Conservation (phyloP, 148 eudicot genomes). For the Silene latifolia region DNA sequence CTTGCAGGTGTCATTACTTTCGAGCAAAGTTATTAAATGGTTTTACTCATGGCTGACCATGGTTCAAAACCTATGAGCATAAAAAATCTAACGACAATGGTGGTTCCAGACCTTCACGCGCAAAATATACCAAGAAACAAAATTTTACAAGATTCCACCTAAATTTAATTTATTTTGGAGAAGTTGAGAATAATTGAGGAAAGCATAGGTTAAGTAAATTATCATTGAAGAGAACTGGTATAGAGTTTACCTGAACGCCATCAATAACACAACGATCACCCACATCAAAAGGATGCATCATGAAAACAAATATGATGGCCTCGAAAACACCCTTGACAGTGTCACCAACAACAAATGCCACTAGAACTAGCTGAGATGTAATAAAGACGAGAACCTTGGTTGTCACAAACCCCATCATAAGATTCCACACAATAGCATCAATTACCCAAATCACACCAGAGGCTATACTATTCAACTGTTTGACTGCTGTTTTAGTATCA, state of each 20-base stretch:
- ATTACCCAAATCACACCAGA: conserved; percentile 39
- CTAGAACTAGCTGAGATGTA: conserved; percentile 62
- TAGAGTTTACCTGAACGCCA: conserved; percentile 59
- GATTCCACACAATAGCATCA: conserved; percentile 52
- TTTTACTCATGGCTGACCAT: too few relatives aligned
- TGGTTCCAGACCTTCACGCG: too few relatives aligned
- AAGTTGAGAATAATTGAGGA: neutral
- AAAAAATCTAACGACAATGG: too few relatives aligned
- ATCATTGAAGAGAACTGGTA: neutral
- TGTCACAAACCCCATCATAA: conserved; percentile 67
- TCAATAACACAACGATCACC: conserved; percentile 87
- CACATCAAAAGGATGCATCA: conserved; percentile 82
- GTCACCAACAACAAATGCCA: conserved; percentile 63
- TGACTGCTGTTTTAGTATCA: conserved; percentile 84
- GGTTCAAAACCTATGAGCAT: too few relatives aligned
- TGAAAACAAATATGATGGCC: conserved; percentile 62
- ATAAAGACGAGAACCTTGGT: conserved; percentile 61
- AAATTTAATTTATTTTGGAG: neutral
- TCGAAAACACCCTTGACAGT: conserved; percentile 61
- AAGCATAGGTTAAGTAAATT: neutral
- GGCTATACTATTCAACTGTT: conserved; percentile 60
- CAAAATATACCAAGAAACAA: neutral
- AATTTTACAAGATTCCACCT: too few relatives aligned
- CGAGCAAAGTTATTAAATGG: too few relatives aligned
- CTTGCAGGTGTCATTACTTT: too few relatives aligned